phyloP scores from a whole-genome alignment of 805 yeast species.

The Torulaspora maleeae region DNA sequence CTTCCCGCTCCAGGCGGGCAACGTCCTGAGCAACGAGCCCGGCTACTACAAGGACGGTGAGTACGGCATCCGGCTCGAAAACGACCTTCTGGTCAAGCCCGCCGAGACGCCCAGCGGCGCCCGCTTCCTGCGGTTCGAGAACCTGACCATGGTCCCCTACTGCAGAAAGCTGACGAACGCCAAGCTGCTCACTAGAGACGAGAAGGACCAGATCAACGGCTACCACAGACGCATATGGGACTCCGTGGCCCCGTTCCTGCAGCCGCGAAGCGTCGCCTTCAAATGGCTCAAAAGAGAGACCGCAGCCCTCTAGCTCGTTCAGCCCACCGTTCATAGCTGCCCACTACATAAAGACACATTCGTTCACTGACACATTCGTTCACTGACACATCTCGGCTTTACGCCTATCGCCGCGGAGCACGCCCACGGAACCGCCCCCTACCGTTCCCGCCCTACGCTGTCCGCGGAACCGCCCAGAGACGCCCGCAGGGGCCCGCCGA shows the following conservation, averaged over 20 bases:
- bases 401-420: too few species aligned
- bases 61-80: constrained; percentile 86
- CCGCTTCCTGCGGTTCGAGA: constrained; percentile 66
- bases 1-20: constrained; percentile 59
- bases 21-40: constrained; percentile 85
- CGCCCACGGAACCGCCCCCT: too few species aligned
- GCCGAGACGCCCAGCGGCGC: constrained; percentile 45
- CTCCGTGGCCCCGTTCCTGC: constrained; percentile 46
- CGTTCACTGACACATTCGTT: too few species aligned
- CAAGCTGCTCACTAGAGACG: constrained; percentile 52
- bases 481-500: too few species aligned
- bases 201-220: constrained; percentile 60
- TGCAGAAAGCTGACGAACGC: constrained; percentile 69
- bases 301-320: constrained; percentile 3
- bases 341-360: too few species aligned
- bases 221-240: constrained; percentile 60
- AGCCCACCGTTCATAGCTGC: too few species aligned
- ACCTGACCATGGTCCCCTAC: constrained; percentile 81
- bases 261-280: constrained; percentile 55
- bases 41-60: constrained; percentile 90
- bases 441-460: too few species aligned
- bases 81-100: constrained; percentile 56
- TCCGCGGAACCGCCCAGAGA: too few species aligned
- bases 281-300: constrained; percentile 68
- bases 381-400: neutral